These are phyloP conservation scores for Botrytis pseudocinerea DNA, from an alignment of 2,329 filamentous ascomycete species.

Conservation along the genomic window DNA sequence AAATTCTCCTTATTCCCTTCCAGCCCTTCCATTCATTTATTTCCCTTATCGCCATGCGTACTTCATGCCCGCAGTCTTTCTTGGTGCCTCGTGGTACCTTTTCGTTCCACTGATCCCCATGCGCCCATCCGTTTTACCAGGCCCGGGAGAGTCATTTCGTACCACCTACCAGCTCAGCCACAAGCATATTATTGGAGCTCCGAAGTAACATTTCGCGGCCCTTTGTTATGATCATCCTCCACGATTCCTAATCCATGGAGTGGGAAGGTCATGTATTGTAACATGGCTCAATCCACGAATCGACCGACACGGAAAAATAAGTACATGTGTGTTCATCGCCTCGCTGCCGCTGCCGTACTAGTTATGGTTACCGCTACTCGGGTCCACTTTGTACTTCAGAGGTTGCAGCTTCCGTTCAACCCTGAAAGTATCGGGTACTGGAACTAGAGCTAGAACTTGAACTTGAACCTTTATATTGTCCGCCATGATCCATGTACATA, in stretches of 20 bases:
- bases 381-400: not conserved
- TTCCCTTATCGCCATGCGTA: constrained; percentile 7
- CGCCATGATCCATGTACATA: not conserved
- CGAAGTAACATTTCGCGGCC: not conserved
- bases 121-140: not conserved
- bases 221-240: not conserved
- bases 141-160: not conserved
- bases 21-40: not conserved
- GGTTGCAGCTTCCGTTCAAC: not conserved
- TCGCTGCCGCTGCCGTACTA: not conserved
- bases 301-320: not conserved
- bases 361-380: not conserved
- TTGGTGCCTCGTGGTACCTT: not conserved
- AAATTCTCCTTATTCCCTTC: not conserved
- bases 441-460: not conserved
- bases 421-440: not conserved
- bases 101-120: not conserved
- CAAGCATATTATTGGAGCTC: not conserved
- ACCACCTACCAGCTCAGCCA: not conserved
- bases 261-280: not conserved
- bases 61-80: not conserved
- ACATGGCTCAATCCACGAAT: not conserved
- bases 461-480: not conserved
- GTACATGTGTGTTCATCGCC: not conserved
- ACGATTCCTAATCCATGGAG: not conserved